phyloP scores from a whole-genome alignment of 225 moss, liverwort and hornwort genomes.

The Rhytidiadelphus loreus region DNA sequence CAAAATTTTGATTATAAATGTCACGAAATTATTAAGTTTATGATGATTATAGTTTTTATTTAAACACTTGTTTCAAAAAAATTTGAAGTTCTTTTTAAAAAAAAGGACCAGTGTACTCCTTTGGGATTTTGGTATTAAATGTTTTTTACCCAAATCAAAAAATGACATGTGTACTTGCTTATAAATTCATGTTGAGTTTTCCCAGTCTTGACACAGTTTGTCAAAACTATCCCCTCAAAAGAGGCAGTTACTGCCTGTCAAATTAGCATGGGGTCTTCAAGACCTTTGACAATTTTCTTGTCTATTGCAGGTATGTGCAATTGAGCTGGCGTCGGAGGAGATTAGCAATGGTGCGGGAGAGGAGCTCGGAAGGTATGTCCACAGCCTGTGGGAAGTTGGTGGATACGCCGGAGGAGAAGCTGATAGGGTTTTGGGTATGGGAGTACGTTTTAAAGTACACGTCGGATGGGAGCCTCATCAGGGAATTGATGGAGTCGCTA shows the following conservation, averaged over 20 bases:
- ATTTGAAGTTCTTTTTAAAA: too few relatives aligned
- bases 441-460: slow-evolving; percentile 23
- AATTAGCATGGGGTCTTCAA: not conserved
- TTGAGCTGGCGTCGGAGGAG: not conserved
- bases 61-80: too few relatives aligned
- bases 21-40: not conserved
- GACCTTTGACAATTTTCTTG: not conserved
- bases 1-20: not conserved
- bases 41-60: too few relatives aligned
- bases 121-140: too few relatives aligned
- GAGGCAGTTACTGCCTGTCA: too few relatives aligned
- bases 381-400: not conserved
- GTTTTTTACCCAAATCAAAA: too few relatives aligned
- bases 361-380: not conserved
- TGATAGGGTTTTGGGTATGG: slow-evolving; percentile 21
- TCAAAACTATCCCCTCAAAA: too few relatives aligned
- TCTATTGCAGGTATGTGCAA: not conserved
- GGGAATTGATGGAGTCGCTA: not conserved
- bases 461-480: not conserved
- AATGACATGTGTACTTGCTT: too few relatives aligned
- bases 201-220: too few relatives aligned
- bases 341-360: slow-evolving; percentile 9
- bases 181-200: too few relatives aligned
- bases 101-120: too few relatives aligned
- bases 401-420: not conserved